Percentiles rank a stretch among this genome's conserved stretches.
phyloP scores from a whole-genome alignment of 2,329 filamentous ascomycete species.

The Fusarium sp. region DNA sequence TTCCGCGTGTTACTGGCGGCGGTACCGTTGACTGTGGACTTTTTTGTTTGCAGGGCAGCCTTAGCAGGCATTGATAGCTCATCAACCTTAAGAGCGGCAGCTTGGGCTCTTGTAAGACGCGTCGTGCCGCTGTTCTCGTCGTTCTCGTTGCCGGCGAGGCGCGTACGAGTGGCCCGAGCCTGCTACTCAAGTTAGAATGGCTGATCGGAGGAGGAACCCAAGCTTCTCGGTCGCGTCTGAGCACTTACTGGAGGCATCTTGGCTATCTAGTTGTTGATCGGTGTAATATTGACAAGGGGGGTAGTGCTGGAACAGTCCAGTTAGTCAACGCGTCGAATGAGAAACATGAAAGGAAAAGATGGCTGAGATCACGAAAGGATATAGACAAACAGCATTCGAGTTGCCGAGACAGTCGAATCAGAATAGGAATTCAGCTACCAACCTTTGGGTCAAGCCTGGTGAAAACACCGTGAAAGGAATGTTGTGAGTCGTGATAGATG shows the following conservation, averaged over 20 bases:
- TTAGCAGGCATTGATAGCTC: conserved; percentile 67
- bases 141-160: conserved; percentile 89
- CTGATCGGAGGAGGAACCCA: background rate
- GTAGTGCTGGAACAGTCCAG: conserved; percentile 23
- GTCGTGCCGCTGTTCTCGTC: conserved; percentile 86
- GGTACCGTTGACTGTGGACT: conserved; percentile 62
- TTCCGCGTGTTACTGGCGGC: conserved; percentile 68
- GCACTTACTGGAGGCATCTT: conserved; percentile 53
- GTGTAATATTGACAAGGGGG: conserved; percentile 34
- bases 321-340: conserved; percentile 43
- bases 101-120: conserved; percentile 92
- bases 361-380: conserved; percentile 8
- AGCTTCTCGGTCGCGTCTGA: conserved; percentile 22
- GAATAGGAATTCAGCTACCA: conserved; percentile 45
- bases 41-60: conserved; percentile 78
- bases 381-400: conserved; percentile 14
- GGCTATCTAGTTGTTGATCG: conserved; percentile 40
- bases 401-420: conserved; percentile 47
- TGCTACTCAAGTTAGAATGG: conserved; percentile 44
- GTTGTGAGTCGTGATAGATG: conserved; percentile 46
- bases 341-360: conserved; percentile 16
- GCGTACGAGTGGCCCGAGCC: conserved; percentile 77
- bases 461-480: conserved; percentile 52
- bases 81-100: conserved; percentile 76
- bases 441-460: conserved; percentile 51